Conservation (phyloP, 768 basidiomycete genomes). For the Trametes sanguinea region DNA sequence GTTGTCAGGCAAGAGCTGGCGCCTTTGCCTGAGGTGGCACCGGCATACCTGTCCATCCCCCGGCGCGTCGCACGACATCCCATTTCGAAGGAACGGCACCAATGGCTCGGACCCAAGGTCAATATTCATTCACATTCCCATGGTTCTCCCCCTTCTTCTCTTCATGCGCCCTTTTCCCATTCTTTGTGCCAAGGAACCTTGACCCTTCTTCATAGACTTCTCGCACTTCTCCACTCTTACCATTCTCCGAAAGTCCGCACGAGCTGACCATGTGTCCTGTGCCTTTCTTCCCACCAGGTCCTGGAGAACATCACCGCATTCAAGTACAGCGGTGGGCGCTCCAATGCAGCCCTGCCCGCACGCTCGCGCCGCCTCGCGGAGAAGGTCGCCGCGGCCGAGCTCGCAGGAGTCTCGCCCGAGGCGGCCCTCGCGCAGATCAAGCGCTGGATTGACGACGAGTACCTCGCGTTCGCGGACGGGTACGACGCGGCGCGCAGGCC, state of each 20-base stretch:
- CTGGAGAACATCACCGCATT: constrained; percentile 46
- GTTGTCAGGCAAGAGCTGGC: constrained; percentile 35
- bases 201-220: too few species aligned
- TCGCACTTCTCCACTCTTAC: too few species aligned
- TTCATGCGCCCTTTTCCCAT: neutral
- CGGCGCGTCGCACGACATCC: constrained; percentile 44
- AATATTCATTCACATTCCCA: constrained; percentile 19
- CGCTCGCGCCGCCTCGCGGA: constrained; percentile 32
- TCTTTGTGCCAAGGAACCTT: too few species aligned
- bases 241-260: too few species aligned
- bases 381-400: constrained; percentile 21
- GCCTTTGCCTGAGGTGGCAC: constrained; percentile 45
- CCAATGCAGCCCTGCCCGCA: constrained; percentile 45
- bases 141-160: neutral
- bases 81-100: constrained; percentile 56
- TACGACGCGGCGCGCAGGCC: constrained; percentile 36
- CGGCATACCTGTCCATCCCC: constrained; percentile 52
- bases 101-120: constrained; percentile 56
- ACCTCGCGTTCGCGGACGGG: constrained; percentile 38
- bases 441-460: constrained; percentile 40
- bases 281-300: constrained; percentile 39
- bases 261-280: neutral
- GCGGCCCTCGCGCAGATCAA: constrained; percentile 30
- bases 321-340: constrained; percentile 39
- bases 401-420: constrained; percentile 14